Evolutionary conservation across 1,284 basidiomycete genomes (phyloP).

Genomic region (Inonotus obliquus): DNA sequence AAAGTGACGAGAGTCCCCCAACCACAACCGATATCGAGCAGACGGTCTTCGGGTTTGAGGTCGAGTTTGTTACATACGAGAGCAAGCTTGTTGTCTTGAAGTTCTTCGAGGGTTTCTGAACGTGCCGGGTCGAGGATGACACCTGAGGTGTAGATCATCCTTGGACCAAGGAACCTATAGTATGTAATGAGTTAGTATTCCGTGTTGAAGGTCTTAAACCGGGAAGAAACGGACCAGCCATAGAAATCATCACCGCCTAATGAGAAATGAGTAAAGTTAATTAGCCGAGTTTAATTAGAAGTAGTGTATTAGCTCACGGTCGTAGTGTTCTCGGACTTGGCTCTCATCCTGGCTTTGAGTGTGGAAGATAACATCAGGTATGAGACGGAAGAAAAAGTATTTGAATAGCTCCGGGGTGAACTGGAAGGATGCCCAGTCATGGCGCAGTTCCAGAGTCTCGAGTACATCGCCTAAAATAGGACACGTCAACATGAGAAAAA

Average conservation of each 20-base stretch:
- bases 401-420: conserved; percentile 88
- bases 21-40: conserved; percentile 95
- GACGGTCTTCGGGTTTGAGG: conserved; percentile 75
- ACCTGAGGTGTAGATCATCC: conserved; percentile 98
- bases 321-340: conserved; percentile 96
- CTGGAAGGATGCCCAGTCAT: conserved; percentile 93
- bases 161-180: conserved; percentile 83
- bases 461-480: conserved; percentile 74
- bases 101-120: conserved; percentile 87
- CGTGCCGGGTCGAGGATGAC: conserved; percentile 73
- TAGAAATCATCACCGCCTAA: conserved; percentile 92
- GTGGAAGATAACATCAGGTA: conserved; percentile 93
- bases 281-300: conserved; percentile 18
- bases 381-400: conserved; percentile 85
- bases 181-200: background rate
- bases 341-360: conserved; percentile 89
- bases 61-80: conserved; percentile 94
- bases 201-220: background rate
- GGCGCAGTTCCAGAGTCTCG: conserved; percentile 89
- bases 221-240: conserved; percentile 52
- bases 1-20: conserved; percentile 97
- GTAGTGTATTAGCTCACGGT: conserved; percentile 54
- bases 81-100: conserved; percentile 98
- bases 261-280: background rate
- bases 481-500: conserved; percentile 14